These are phyloP conservation scores for Vaccinium macrocarpon DNA, from an alignment of 148 eudicot species.

Conservation along the genomic window DNA sequence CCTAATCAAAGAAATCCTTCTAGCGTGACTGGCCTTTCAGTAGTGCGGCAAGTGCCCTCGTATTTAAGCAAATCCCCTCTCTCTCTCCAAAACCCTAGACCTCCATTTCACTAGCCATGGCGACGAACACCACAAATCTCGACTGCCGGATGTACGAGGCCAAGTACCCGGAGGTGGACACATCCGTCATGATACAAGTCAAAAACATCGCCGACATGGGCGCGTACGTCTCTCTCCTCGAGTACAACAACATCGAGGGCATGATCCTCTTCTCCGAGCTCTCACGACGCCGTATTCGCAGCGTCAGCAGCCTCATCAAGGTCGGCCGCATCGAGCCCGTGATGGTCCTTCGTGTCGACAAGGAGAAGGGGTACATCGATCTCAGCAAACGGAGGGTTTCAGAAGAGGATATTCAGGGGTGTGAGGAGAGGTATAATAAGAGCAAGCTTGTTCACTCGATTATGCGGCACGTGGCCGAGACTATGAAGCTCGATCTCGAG, in stretches of 20 bases:
- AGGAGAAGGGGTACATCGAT: slow-evolving; percentile 90
- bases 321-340: slow-evolving; percentile 94
- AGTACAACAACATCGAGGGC: slow-evolving; percentile 98
- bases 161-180: slow-evolving; percentile 85
- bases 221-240: slow-evolving; percentile 75
- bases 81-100: slow-evolving; percentile 4
- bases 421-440: slow-evolving; percentile 93
- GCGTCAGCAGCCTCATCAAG: slow-evolving; percentile 82
- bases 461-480: slow-evolving; percentile 95
- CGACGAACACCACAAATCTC: slow-evolving; percentile 42
- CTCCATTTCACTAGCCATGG: slow-evolving; percentile 4
- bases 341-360: slow-evolving; percentile 85
- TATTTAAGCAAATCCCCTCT: not conserved
- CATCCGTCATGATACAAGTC: slow-evolving; percentile 92
- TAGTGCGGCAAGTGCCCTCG: not conserved
- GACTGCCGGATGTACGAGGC: slow-evolving; percentile 97
- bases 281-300: slow-evolving; percentile 86
- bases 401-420: slow-evolving; percentile 78
- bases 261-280: slow-evolving; percentile 95
- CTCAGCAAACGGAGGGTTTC: slow-evolving; percentile 87
- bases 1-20: not conserved
- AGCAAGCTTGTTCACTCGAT: slow-evolving; percentile 97
- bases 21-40: not conserved
- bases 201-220: slow-evolving; percentile 95
- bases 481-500: slow-evolving; percentile 73